Conservation (phyloP, 2,329 filamentous ascomycete genomes). For the Cytospora piceae region DNA sequence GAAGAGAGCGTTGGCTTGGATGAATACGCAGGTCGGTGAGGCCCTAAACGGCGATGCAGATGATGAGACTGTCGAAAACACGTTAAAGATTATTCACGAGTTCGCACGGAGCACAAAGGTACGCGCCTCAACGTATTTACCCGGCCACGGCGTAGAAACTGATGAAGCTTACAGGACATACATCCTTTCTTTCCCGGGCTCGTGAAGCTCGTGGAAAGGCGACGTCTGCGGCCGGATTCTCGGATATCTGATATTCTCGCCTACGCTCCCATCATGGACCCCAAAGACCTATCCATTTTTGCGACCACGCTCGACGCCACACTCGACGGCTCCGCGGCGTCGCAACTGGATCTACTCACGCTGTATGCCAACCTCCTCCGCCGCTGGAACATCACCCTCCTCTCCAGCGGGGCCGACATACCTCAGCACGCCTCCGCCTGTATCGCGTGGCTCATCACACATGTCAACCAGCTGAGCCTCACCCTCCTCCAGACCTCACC, state of each 20-base stretch:
- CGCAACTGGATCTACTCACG: constrained; percentile 62
- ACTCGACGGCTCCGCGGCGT: constrained; percentile 52
- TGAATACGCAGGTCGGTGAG: constrained; percentile 25
- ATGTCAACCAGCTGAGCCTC: constrained; percentile 60
- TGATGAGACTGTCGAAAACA: constrained; percentile 53
- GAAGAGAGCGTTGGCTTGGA: constrained; percentile 28
- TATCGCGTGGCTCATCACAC: constrained; percentile 48
- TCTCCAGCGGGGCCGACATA: constrained; percentile 42
- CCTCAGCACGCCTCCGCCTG: constrained; percentile 43
- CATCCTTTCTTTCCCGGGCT: constrained; percentile 51
- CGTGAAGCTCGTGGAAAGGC: constrained; percentile 51
- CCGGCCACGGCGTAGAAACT: background rate
- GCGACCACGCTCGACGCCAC: constrained; percentile 36
- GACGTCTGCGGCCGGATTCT: constrained; percentile 12
- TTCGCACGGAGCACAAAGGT: constrained; percentile 63
- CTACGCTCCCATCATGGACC: constrained; percentile 58
- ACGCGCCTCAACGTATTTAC: constrained; percentile 29
- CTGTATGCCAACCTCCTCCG: constrained; percentile 71
- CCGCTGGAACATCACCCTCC: constrained; percentile 57
- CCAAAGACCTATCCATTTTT: constrained; percentile 41
- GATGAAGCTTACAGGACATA: constrained; percentile 4
- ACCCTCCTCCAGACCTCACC: constrained; percentile 61
- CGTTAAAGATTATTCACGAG: constrained; percentile 58
- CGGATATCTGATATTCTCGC: constrained; percentile 50
- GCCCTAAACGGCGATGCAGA: constrained; percentile 48